Conservation (phyloP, 805 yeast genomes). For the Zygosaccharomyces pseudorouxii region DNA sequence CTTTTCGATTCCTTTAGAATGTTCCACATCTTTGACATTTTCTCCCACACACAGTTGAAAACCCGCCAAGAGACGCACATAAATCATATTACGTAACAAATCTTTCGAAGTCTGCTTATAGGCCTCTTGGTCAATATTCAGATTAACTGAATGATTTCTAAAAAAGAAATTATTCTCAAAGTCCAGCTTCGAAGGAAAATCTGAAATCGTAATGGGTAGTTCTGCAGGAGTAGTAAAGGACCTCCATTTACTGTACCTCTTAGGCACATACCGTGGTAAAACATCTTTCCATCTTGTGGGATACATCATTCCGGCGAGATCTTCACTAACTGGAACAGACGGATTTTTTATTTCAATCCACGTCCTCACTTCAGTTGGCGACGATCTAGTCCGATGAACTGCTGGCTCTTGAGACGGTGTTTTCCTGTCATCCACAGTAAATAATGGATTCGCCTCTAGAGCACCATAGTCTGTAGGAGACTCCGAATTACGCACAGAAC, state of each 20-base stretch:
- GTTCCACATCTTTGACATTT: constrained; percentile 59
- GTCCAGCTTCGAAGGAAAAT: constrained; percentile 68
- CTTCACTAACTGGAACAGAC: constrained; percentile 57
- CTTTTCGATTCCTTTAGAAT: constrained; percentile 34
- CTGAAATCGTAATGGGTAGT: constrained; percentile 72
- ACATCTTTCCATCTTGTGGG: constrained; percentile 90
- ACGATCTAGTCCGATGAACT: not conserved
- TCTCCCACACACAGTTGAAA: constrained; percentile 85
- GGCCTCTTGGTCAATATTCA: constrained; percentile 52
- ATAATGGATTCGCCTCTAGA: constrained; percentile 5
- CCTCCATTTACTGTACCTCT: constrained; percentile 81
- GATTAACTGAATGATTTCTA: constrained; percentile 73
- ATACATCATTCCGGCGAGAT: constrained; percentile 51
- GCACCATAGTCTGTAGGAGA: constrained; percentile 12
- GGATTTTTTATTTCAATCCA: constrained; percentile 75
- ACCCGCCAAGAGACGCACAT: constrained; percentile 75
- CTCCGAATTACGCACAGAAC: constrained; percentile 10
- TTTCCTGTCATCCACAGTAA: constrained; percentile 5
- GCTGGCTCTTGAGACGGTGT: not conserved
- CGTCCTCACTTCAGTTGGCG: constrained; percentile 23
- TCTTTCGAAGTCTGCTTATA: constrained; percentile 50
- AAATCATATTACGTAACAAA: constrained; percentile 81
- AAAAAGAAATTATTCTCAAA: constrained; percentile 70
- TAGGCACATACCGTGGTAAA: constrained; percentile 65
- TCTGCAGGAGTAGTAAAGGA: constrained; percentile 92